A percentile compares a stretch with the other conserved stretches of the same genome.
Conservation (phyloP, 1,284 basidiomycete species). For the Lignosus rhinocerotis region DNA sequence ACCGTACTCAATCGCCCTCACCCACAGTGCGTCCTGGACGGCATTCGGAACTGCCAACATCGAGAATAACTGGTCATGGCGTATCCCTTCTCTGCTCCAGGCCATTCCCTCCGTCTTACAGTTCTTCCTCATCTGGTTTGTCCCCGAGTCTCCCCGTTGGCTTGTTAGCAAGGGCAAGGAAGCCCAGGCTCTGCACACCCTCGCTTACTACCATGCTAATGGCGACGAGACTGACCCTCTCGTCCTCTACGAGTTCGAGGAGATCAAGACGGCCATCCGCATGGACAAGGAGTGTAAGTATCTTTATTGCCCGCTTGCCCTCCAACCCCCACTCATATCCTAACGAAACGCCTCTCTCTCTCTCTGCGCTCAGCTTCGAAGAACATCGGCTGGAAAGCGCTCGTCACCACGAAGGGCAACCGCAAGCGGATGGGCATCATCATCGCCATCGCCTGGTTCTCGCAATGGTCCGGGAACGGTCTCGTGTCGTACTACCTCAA, state of each 20-base stretch:
- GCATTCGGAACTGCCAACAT: constrained; percentile 75
- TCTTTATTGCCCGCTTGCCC: background rate
- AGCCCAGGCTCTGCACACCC: constrained; percentile 54
- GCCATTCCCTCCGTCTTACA: constrained; percentile 64
- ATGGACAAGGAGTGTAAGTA: constrained; percentile 51
- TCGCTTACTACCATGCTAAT: constrained; percentile 78
- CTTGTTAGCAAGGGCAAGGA: constrained; percentile 67
- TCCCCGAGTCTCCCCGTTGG: constrained; percentile 74
- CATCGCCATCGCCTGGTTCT: constrained; percentile 69
- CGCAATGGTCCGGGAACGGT: constrained; percentile 76
- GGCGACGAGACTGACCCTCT: constrained; percentile 69
- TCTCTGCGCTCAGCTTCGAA: constrained; percentile 30
- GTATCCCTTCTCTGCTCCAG: constrained; percentile 70
- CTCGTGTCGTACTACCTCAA: constrained; percentile 76
- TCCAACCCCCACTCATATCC: background rate
- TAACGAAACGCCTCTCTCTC: background rate
- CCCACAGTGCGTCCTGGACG: constrained; percentile 66
- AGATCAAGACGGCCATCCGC: constrained; percentile 75
- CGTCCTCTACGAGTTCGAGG: constrained; percentile 71
- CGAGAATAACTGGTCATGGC: constrained; percentile 69
- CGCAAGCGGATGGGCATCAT: constrained; percentile 69
- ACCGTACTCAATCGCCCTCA: background rate
- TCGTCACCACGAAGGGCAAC: constrained; percentile 63
- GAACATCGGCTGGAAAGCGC: constrained; percentile 61
- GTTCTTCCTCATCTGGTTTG: constrained; percentile 57